phyloP scores from a whole-genome alignment of 2,329 filamentous ascomycete species.

The Aspergillus ibericus region DNA sequence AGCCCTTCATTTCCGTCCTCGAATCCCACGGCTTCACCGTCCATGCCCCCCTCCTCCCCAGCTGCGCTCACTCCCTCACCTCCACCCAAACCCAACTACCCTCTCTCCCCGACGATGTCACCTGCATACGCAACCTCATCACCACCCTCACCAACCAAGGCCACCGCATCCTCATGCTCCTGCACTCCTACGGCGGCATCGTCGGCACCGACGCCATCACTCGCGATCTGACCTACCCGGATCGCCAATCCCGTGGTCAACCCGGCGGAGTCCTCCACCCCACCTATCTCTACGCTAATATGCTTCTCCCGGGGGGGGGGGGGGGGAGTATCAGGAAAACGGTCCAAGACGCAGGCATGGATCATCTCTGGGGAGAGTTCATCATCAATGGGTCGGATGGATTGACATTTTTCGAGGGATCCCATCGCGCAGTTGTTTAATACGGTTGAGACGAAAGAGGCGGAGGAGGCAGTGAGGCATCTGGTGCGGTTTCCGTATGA shows the following conservation, averaged over 20 bases:
- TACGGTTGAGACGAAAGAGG: not conserved
- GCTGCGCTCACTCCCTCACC: constrained; percentile 13
- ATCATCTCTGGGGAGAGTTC: constrained; percentile 10
- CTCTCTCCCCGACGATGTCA: constrained; percentile 13
- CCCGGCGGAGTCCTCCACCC: constrained; percentile 23
- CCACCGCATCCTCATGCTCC: constrained; percentile 20
- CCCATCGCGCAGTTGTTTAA: constrained; percentile 2
- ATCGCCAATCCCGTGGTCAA: constrained; percentile 4
- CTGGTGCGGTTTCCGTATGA: constrained; percentile 8
- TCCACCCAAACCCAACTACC: not conserved
- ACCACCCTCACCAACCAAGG: constrained; percentile 9
- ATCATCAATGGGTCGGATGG: not conserved
- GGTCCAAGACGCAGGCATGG: constrained; percentile 4
- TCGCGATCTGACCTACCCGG: constrained; percentile 12
- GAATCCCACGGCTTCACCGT: constrained; percentile 18
- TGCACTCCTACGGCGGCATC: constrained; percentile 30
- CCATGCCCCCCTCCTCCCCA: constrained; percentile 19
- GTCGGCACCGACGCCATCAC: constrained; percentile 22
- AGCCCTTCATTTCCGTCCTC: constrained; percentile 14
- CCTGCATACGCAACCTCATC: constrained; percentile 8
- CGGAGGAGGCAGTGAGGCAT: not conserved
- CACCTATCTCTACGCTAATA: constrained; percentile 23
- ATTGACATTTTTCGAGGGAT: constrained; percentile 1
- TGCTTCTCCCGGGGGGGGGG: constrained; percentile 11
- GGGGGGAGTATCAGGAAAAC: constrained; percentile 10